Evolutionary conservation across 2,329 filamentous ascomycete genomes (phyloP), one percentile per base, ranked within the genome.

Genomic region (Thielaviopsis populi): DNA sequence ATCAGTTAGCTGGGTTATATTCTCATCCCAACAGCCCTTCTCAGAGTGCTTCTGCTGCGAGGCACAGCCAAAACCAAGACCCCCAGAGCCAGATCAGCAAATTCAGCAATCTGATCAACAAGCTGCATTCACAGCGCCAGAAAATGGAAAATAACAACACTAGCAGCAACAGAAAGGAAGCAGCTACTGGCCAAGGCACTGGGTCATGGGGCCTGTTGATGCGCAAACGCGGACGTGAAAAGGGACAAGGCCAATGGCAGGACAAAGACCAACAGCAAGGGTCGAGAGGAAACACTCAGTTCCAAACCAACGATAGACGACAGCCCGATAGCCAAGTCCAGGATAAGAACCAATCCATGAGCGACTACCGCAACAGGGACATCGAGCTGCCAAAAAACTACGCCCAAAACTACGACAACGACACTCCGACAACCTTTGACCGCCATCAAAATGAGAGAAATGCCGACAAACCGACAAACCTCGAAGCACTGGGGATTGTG

Each of bases 91-190:
- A 42, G 30, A 65, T 65, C 19, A 43, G 22, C 19, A 65, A 59
- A 27, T 65, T 65, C n/a, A 65, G 62, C 33, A 43, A 61, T 46
- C 42, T 65, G 24, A 50, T 65, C 13, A 59, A 27, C 24, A 65
- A 65, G 8, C 24, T 61, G 6, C 40, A 53, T 40, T 41, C 42
- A 33, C 59, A 65, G 22, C 63, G 63, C 33, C 59, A 62, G 24
- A 60, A 65, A 59, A 65, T 1, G 2, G 63, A 59, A 37, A 56
- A 46, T 30, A 48, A 46, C 27, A 40, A 42, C 37, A 11, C 30
- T 7, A 37, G 33, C 33, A 22, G 19, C 54, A 50, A 63, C 19
- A 37, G 19, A 33, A 65, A 43, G 30, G 53, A 56, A 37, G 4
- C 27, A 33, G 10, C 27, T 2, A 37, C 24, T 56, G 30, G 53